Percentiles rank a stretch among this genome's conserved stretches.
phyloP scores from a whole-genome alignment of 108 stramenopile genomes.

The Skeletonema marinoi region DNA sequence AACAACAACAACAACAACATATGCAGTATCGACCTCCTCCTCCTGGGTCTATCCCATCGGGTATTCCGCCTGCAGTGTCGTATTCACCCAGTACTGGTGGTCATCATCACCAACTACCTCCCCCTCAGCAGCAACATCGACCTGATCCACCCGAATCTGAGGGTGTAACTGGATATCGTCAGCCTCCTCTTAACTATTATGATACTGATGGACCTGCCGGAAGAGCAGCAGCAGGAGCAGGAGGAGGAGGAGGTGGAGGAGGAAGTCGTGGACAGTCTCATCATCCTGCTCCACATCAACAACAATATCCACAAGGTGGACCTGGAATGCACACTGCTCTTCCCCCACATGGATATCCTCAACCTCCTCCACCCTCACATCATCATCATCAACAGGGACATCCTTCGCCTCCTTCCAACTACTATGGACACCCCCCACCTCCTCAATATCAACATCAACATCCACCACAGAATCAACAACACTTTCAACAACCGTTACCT shows the following conservation, averaged over 20 bases:
- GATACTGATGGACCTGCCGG: conserved; percentile 13
- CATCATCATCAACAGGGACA: not conserved
- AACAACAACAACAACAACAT: not conserved
- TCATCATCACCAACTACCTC: not conserved
- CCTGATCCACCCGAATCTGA: conserved; percentile 46
- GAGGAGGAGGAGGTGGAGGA: not conserved
- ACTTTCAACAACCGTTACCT: conserved; percentile 8
- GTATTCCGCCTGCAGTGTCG: conserved; percentile 11
- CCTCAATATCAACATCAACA: conserved; percentile 10
- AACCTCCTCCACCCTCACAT: not conserved
- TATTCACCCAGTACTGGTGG: conserved; percentile 25
- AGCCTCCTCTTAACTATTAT: conserved; percentile 43
- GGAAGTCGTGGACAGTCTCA: conserved; percentile 19
- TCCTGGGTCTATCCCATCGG: not conserved
- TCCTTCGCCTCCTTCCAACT: conserved; percentile 10
- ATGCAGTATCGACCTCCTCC: conserved; percentile 26
- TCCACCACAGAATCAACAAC: conserved; percentile 26
- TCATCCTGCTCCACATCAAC: conserved; percentile 12
- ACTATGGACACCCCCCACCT: conserved; percentile 7
- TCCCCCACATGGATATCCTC: not conserved
- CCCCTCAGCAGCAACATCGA: conserved; percentile 15
- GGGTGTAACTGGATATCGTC: conserved; percentile 48
- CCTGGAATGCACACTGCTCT: not conserved
- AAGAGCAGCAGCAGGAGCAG: not conserved
- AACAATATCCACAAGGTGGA: not conserved